Evolutionary conservation across 768 basidiomycete species (phyloP).

Genomic region (Suillus lakei): DNA sequence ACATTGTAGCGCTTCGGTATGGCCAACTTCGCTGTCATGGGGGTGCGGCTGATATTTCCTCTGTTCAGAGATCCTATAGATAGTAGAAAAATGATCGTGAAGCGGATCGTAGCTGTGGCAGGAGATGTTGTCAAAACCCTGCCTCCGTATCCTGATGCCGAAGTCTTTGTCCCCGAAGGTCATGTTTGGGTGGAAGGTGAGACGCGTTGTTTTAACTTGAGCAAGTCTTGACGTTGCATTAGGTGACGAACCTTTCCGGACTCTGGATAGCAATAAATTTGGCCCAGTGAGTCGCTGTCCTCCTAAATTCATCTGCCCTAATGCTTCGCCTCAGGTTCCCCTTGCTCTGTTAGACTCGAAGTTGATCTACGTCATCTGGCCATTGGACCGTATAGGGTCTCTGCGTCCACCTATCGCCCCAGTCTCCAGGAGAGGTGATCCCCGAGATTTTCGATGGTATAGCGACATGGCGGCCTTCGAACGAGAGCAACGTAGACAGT

Average conservation of each 20-base stretch:
- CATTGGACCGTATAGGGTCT: conserved; percentile 50
- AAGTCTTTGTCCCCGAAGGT: conserved; percentile 60
- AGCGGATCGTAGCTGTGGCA: conserved; percentile 66
- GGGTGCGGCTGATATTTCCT: not conserved
- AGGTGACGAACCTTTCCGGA: conserved; percentile 73
- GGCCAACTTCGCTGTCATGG: conserved; percentile 15
- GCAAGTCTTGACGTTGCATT: not conserved
- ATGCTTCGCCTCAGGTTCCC: conserved; percentile 36
- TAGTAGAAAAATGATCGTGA: conserved; percentile 57
- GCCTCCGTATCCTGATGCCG: conserved; percentile 64
- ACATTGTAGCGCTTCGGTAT: conserved; percentile 69
- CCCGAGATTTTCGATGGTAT: conserved; percentile 30
- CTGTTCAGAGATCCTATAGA: conserved; percentile 61
- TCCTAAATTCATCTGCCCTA: conserved; percentile 5
- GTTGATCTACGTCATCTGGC: conserved; percentile 56
- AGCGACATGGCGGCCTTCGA: conserved; percentile 36
- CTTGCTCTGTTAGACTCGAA: conserved; percentile 55
- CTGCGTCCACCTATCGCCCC: conserved; percentile 30
- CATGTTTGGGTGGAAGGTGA: conserved; percentile 80
- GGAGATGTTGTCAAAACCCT: conserved; percentile 69
- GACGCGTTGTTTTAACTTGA: conserved; percentile 21
- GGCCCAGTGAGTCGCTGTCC: conserved; percentile 57
- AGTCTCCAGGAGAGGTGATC: conserved; percentile 16
- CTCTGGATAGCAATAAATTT: conserved; percentile 73
- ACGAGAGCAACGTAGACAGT: conserved; percentile 30